Conservation (phyloP, 164 flowering plant species). For the Vitis riparia region DNA sequence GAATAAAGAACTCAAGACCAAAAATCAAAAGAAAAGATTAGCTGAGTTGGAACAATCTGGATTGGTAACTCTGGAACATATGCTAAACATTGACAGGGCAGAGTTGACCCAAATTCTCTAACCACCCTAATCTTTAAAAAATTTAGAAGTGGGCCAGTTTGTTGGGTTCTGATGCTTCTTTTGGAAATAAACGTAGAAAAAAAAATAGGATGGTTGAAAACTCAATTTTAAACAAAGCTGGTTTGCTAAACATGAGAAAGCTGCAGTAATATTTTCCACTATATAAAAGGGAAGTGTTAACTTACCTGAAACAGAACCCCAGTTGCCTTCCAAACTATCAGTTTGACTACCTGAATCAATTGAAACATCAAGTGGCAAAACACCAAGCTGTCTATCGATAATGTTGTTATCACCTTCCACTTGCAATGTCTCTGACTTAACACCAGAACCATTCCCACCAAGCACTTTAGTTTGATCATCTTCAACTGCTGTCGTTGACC, state of each 20-base stretch:
- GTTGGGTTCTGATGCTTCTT: too few relatives aligned
- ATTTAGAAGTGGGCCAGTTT: too few relatives aligned
- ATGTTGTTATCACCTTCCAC: slow-evolving; percentile 25
- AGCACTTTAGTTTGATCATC: slow-evolving; percentile 12
- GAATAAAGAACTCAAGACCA: neutral
- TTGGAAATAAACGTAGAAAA: too few relatives aligned
- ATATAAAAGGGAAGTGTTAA: neutral
- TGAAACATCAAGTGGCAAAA: slow-evolving; percentile 38
- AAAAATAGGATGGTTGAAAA: neutral
- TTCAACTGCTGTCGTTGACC: slow-evolving; percentile 17
- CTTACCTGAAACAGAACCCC: slow-evolving; percentile 87
- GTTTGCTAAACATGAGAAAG: neutral
- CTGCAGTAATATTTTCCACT: neutral
- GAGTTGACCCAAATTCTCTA: too few relatives aligned
- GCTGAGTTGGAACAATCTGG: too few relatives aligned
- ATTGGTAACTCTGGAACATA: too few relatives aligned
- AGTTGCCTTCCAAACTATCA: slow-evolving; percentile 67
- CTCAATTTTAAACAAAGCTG: neutral
- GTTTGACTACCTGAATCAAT: slow-evolving; percentile 53
- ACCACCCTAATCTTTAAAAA: too few relatives aligned
- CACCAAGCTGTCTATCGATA: slow-evolving; percentile 24
- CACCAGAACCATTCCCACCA: slow-evolving; percentile 17
- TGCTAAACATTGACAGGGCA: too few relatives aligned
- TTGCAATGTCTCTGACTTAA: slow-evolving; percentile 14
- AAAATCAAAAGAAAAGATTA: neutral